Evolutionary conservation across 768 basidiomycete species (phyloP).

Genomic region (Boletus pseudo-olivaceus): DNA sequence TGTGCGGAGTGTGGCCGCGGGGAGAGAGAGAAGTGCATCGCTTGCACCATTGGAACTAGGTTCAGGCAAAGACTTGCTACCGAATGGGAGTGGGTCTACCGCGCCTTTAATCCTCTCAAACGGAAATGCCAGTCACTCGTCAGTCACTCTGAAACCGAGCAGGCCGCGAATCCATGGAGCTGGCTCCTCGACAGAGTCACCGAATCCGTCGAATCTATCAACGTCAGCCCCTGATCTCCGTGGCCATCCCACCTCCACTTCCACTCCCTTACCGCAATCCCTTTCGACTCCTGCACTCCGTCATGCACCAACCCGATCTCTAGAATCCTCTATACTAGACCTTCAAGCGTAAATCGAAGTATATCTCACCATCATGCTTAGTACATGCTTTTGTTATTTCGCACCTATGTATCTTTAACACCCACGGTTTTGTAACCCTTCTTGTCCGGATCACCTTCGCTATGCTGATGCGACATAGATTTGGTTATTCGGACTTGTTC

Average conservation of each 20-base stretch:
- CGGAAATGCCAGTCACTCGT: slow-evolving; percentile 20
- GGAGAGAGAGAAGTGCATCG: slow-evolving; percentile 41
- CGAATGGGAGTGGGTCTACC: slow-evolving; percentile 10
- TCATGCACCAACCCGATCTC: slow-evolving; percentile 10
- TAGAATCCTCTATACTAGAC: slow-evolving; percentile 17
- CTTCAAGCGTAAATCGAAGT: slow-evolving; percentile 24
- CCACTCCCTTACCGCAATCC: slow-evolving; percentile 7
- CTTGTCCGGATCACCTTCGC: not conserved
- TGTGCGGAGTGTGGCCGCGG: slow-evolving; percentile 53
- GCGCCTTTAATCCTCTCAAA: slow-evolving; percentile 18
- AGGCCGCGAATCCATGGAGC: slow-evolving; percentile 10
- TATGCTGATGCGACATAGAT: not conserved
- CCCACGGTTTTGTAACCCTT: not conserved
- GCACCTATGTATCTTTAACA: slow-evolving; percentile 24
- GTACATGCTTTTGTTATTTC: slow-evolving; percentile 19
- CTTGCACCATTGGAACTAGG: slow-evolving; percentile 30
- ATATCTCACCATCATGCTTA: slow-evolving; percentile 16
- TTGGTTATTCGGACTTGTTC: not conserved
- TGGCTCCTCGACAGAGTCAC: slow-evolving; percentile 2
- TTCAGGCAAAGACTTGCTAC: slow-evolving; percentile 12
- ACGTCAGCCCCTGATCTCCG: slow-evolving; percentile 27
- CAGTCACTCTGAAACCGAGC: slow-evolving; percentile 22
- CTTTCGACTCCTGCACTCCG: slow-evolving; percentile 12
- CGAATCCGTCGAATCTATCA: slow-evolving; percentile 17
- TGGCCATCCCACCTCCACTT: slow-evolving; percentile 8